Base-by-base conservation (phyloP, 2,329 filamentous ascomycete genomes). In the Cladosporium sp. region DNA sequence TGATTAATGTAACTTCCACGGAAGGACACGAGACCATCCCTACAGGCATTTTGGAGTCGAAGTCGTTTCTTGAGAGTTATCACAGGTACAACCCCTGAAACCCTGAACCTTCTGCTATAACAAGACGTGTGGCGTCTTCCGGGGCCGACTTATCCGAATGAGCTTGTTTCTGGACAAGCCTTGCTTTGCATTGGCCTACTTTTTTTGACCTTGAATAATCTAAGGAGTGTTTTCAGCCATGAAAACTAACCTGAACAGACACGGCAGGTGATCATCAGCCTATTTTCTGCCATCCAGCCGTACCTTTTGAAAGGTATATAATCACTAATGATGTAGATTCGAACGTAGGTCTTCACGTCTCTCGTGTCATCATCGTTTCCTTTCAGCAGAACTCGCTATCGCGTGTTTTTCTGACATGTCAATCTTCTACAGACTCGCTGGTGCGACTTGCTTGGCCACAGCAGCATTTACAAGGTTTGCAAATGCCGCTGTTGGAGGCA, bases 401-500 rank as follows among this genome's bases (percentile, higher is more conserved):
- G 19, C 5, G 37, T 20, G 19, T 22, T 13, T 12, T 43, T 19
- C 19, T 7, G 29, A 17, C 45, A 48, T 48, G 45, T 48, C 45
- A 12, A 22, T 41, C 24, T 15, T 48, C 34, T 37, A 36, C 17
- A 27, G 15, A 5, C 27, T 48, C 2, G 19, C 32, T 18, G 18
- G 27, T 17, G 45, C 37, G 13, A 13, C 45, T 20, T 29, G 40
- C 15, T 8, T 48, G 17, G 45, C 18, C 3, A 24, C 37, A 22
- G 45, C 37, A 5, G 18, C 45, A 2, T 7, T 48, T 5, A 36
- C 42, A 9, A 15, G 30, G 11, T n/a, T 36, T 12, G 45, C n/a
- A 13, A 40, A 41, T 18, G 45, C 45, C 20, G 45, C 45, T n/a
- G 37, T 48, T 7, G 45, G 37, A 17, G 56, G 53, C 12, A 47